Evolutionary conservation across 257 asterid species (phyloP), one percentile per base, ranked within the genome.

Genomic region (Solanum medicagineum): DNA sequence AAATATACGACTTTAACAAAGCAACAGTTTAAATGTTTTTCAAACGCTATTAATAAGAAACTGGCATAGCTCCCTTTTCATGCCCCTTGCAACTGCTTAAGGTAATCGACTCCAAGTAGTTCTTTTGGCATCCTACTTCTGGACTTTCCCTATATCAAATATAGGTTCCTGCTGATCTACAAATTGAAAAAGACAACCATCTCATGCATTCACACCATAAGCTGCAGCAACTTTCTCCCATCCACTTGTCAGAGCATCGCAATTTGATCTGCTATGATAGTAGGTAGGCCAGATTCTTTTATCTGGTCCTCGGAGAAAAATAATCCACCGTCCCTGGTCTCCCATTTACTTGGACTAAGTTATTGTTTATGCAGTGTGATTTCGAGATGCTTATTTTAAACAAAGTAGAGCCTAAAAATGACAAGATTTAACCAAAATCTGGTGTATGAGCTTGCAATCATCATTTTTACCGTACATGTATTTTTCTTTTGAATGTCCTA

Each of bases 191-290:
- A 24, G 68, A 79, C 84, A 86, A 0, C 17, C 13, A 65, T 88
- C 90, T 81, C 85, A 83, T 17, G 85, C 22, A 8, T 36, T 80
- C 49, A 84, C 11, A 10, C 74, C 71, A 59, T 84, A 62, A 32
- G 69, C 42, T 63, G 66, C 71, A 56, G 85, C 69, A 42, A 86
- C n/a, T 42, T 10, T 0, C 14, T 73, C 51, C 90, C 90, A 88
- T 9, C 81, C 42, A 47, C 60, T 16, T 15, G 22, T 10, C 82
- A 88, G 56, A 85, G 55, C 65, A 45, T 85, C 42, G 19, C 45
- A 7, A 24, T 77, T 85, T 15, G 59, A 22, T 57, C 49, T 71
- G 17, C 70, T 24, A 7, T 56, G 26, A 60, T 86, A 81, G 22
- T 74, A 3, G 66, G 77, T 63, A 13, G 80, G 85, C 87, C 87